Evolutionary conservation across 2,329 filamentous ascomycete genomes (phyloP).

Genomic region (Clarireedia hainanense): DNA sequence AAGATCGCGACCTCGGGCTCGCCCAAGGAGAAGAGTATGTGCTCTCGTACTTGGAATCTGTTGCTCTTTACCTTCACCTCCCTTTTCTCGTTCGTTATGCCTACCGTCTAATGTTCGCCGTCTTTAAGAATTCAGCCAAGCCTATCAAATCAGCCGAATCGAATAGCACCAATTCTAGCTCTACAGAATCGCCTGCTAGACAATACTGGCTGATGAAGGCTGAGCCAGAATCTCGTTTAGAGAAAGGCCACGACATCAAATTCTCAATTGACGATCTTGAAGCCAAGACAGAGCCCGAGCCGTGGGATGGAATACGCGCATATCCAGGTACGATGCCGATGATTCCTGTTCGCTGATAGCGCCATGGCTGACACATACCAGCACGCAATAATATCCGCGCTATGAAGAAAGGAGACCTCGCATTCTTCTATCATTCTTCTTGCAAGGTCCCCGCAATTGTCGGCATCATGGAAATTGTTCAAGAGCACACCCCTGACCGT

Average conservation of each 20-base stretch:
- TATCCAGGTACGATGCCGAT: conserved; percentile 36
- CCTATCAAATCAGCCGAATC: neutral
- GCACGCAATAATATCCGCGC: conserved; percentile 84
- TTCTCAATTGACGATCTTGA: conserved; percentile 92
- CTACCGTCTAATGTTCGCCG: neutral
- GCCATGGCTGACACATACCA: conserved; percentile 21
- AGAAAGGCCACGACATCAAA: conserved; percentile 80
- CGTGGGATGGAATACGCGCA: conserved; percentile 69
- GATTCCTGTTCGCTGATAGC: conserved; percentile 8
- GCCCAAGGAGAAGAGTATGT: too few species aligned
- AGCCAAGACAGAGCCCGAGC: conserved; percentile 65
- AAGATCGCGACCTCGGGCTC: too few species aligned
- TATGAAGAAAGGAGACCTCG: conserved; percentile 87
- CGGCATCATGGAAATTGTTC: conserved; percentile 81
- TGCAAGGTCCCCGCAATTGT: conserved; percentile 84
- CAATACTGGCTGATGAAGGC: conserved; percentile 80
- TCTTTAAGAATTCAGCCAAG: conserved; percentile 8
- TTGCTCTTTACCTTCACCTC: neutral
- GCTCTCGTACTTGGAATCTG: neutral
- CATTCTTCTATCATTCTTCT: conserved; percentile 96
- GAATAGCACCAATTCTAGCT: conserved; percentile 6
- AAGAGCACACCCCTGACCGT: conserved; percentile 76
- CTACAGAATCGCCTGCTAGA: conserved; percentile 17
- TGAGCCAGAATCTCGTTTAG: conserved; percentile 77
- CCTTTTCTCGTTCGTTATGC: neutral